Evolutionary conservation across 306 rosid species (phyloP), one percentile per base, ranked within the genome.

Genomic region (Cucurbita ficifolia): DNA sequence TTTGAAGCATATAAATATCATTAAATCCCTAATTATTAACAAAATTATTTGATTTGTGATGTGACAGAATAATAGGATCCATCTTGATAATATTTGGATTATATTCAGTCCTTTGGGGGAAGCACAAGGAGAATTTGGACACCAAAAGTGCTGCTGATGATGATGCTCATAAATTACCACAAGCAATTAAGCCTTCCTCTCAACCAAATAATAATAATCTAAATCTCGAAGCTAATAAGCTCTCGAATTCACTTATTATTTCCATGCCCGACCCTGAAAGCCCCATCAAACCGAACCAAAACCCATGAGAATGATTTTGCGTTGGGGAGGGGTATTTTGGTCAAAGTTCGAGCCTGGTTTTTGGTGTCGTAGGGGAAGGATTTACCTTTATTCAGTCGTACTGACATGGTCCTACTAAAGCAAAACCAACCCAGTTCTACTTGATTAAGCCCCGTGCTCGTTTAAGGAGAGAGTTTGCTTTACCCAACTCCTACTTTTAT

Each of bases 21-120:
- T 24, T 24, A 24, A 24, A 24, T 24, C 33, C 33, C 33, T 24
- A 24, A 24, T 24, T 24, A 29, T 29, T 29, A 29, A 29, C 33
- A 29, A 17, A 18, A 42, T 42, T 43, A 67, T 45, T 43, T 21
- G 10, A 19, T 19, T 67, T 45, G 18, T 67, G 36, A 69, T 48
- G 42, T 84, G 89, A 42, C 90, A 93, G 96, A 18, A 87, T 93
- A 75, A 68, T 90, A 1, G 98, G 98, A 24, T 72, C 90, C 11
- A 62, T 90, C 22, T 84, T 93, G 83, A 93, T 93, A 48, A 89
- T 87, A 1, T 75, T 84, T 17, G 98, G 96, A 1, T 84, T 93
- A 7, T 90, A 93, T 81, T 80, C 96, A 42, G 96, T 90, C 19
- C 84, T 93, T 1, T 93, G 98, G 98, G 98, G 96, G 51, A 93